Percentiles rank a stretch among this genome's conserved stretches.
Conservation (phyloP, 2,329 filamentous ascomycete genomes). For the Xylariaceae sp. region DNA sequence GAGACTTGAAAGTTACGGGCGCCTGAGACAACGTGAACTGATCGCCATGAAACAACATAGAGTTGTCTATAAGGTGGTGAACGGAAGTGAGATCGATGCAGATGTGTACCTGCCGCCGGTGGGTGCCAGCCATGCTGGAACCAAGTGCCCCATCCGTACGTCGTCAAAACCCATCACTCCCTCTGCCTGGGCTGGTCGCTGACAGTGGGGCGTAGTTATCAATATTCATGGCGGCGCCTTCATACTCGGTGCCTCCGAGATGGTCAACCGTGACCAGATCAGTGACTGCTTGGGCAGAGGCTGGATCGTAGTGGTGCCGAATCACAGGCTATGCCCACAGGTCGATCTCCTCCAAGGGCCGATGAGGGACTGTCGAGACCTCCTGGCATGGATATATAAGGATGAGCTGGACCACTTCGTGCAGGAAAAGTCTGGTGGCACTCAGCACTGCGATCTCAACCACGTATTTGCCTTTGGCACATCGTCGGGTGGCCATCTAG, state of each 20-base stretch:
- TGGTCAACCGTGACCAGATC: conserved; percentile 31
- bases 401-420: not conserved
- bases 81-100: conserved; percentile 21
- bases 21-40: no score
- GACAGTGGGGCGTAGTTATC: conserved; percentile 24
- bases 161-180: no score
- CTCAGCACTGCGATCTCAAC: conserved; percentile 13
- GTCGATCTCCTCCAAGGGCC: conserved; percentile 4
- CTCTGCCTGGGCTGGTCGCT: no score
- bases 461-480: conserved; percentile 29
- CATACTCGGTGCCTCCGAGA: conserved; percentile 31
- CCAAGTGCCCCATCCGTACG: not conserved
- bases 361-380: conserved; percentile 15
- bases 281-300: conserved; percentile 28
- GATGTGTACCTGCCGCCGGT: conserved; percentile 20
- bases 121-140: not conserved
- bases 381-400: conserved; percentile 6
- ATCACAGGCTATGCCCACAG: conserved; percentile 12
- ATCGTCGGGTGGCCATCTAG: conserved; percentile 28
- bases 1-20: no score
- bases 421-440: conserved; percentile 19
- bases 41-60: not conserved
- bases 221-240: conserved; percentile 37
- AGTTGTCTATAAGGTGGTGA: conserved; percentile 23
- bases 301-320: conserved; percentile 31